A percentile compares a stretch with the other conserved stretches of the same genome.
These are phyloP conservation scores for Geotrichum aggregatum DNA, from an alignment of 1,139 yeast genomes.

Conservation along the genomic window DNA sequence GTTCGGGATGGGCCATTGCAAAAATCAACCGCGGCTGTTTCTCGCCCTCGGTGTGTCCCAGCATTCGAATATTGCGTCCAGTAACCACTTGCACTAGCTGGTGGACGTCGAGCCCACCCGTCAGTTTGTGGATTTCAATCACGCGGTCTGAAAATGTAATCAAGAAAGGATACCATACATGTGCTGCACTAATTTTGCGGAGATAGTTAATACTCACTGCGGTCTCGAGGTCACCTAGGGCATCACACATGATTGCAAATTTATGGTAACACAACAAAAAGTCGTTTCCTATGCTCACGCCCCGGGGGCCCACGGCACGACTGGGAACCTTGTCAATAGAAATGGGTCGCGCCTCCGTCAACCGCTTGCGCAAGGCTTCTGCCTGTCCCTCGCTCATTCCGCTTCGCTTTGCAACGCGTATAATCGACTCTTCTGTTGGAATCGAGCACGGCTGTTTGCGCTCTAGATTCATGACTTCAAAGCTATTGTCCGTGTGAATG, in stretches of 20 bases:
- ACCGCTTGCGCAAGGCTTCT: background rate
- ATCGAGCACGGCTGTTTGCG: slow-evolving; percentile 12
- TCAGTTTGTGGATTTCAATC: slow-evolving; percentile 19
- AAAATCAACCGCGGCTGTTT: slow-evolving; percentile 1
- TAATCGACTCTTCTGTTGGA: slow-evolving; percentile 6
- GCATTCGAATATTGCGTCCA: slow-evolving; percentile 20
- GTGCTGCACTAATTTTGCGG: slow-evolving; percentile 18
- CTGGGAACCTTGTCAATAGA: slow-evolving; percentile 15
- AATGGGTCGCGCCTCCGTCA: slow-evolving; percentile 11
- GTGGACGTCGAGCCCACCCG: slow-evolving; percentile 16
- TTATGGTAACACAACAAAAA: slow-evolving; percentile 20
- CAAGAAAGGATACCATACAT: slow-evolving; percentile 18
- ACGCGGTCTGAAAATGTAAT: slow-evolving; percentile 18
- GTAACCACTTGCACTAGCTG: slow-evolving; percentile 20
- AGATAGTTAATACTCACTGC: slow-evolving; percentile 15
- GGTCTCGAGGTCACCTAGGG: slow-evolving; percentile 14
- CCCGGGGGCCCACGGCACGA: slow-evolving; percentile 1
- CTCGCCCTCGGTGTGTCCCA: background rate
- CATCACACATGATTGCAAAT: slow-evolving; percentile 20
- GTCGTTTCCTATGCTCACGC: slow-evolving; percentile 5
- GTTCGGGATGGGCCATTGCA: slow-evolving; percentile 19
- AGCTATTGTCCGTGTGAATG: slow-evolving; percentile 17
- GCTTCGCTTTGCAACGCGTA: background rate
- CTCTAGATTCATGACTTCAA: slow-evolving; percentile 18
- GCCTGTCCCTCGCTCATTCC: slow-evolving; percentile 7